Base-by-base conservation (phyloP, 2,329 filamentous ascomycete species). In the Cladosporium sp. region DNA sequence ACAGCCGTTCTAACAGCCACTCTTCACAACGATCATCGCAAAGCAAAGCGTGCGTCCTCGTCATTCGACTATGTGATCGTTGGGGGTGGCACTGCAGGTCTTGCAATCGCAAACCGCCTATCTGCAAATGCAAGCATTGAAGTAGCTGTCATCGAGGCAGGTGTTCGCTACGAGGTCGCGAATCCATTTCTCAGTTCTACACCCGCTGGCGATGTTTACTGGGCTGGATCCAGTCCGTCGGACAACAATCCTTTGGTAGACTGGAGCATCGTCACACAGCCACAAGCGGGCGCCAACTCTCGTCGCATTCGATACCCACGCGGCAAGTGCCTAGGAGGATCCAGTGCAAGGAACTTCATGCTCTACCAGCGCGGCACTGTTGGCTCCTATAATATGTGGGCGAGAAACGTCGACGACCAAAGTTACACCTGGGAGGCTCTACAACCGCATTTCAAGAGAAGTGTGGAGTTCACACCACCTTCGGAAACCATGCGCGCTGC, bases 311-410 rank as follows among this genome's bases (percentile, higher is more conserved):
- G 69, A 31, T 76, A 75, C 67, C 69, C 70, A 16, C 68, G 72
- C 46, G 74, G 74, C 46, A 75, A 74, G 62, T 70, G 66, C 29
- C 66, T 75, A 1, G 74, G 73, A 33, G 73, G 75, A 29, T 68
- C 59, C 31, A 71, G 69, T 26, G 76, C 73, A 3, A 62, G 67
- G 1, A 72, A 74, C 49, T 69, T 69, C 58, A 69, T 75, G 69
- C 63, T 66, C 18, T 74, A 72, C 58, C 71, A 73, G 11, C 66
- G 76, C 16, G 71, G 73, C 3, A 78, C 76, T 2, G 67, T 62
- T 10, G 75, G 69, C 6, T 71, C 72, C 14, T 71, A 77, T 65
- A 69, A 76, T 53, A 65, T 65, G 52, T 80, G 78, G 78, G 77
- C 77, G 0, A 71, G 78, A 49, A 65, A 71, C 23, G 76, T 79